Evolutionary conservation across 2,329 filamentous ascomycete species (phyloP).

Genomic region (Calonectria hongkongensis): DNA sequence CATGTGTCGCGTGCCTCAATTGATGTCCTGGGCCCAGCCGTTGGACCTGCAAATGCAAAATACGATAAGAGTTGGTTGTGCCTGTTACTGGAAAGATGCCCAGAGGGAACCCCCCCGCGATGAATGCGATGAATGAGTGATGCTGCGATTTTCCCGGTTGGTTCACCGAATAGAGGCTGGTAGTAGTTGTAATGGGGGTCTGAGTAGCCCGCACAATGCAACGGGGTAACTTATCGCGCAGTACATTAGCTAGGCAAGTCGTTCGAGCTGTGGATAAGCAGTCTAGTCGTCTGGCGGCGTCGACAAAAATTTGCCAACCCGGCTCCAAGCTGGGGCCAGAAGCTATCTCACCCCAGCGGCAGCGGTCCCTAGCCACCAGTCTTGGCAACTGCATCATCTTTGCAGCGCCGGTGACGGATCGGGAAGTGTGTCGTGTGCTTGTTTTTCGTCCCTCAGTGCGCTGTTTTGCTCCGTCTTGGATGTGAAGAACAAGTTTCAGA

Average conservation of each 20-base stretch:
- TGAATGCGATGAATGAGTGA: no score
- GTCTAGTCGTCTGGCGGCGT: background rate
- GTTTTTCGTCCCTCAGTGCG: background rate
- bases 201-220: background rate
- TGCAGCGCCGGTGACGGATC: constrained; percentile 48
- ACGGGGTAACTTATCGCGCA: background rate
- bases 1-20: constrained; percentile 49
- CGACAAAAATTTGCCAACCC: constrained; percentile 15
- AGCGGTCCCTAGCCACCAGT: constrained; percentile 21
- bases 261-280: constrained; percentile 23
- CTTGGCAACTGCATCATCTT: constrained; percentile 33
- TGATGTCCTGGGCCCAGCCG: background rate
- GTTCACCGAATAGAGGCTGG: no score
- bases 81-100: no score
- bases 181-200: background rate
- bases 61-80: no score
- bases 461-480: background rate
- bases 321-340: background rate
- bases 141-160: no score
- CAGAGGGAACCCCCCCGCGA: no score
- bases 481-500: background rate
- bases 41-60: background rate
- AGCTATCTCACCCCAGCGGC: background rate
- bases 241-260: background rate
- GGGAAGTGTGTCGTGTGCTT: constrained; percentile 50